Evolutionary conservation across 2,329 filamentous ascomycete species (phyloP).

Genomic region (Cladosporium sp.): DNA sequence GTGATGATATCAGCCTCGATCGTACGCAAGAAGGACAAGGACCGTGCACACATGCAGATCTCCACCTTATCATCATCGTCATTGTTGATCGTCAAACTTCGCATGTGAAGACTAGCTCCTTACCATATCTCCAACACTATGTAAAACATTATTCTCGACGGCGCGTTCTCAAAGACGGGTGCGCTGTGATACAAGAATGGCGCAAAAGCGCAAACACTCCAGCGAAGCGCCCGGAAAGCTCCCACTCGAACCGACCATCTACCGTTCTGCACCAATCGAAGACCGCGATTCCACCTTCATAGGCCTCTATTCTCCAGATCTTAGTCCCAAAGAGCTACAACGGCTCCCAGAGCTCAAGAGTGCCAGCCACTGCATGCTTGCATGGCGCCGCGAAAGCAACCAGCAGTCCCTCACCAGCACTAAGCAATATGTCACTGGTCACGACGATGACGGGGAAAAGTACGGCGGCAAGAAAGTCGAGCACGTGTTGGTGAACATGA

Average conservation of each 20-base stretch:
- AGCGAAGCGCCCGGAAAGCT: conserved; percentile 5
- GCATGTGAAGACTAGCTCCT: not conserved
- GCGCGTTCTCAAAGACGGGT: not conserved
- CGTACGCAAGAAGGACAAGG: not conserved
- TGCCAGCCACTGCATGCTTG: conserved; percentile 54
- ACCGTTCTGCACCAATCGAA: conserved; percentile 47
- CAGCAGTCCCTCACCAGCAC: conserved; percentile 46
- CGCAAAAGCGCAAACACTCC: conserved; percentile 34
- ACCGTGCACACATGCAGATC: not conserved
- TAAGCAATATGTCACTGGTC: conserved; percentile 44
- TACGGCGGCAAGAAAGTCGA: conserved; percentile 52
- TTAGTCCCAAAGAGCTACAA: conserved; percentile 46
- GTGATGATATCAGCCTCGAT: conserved; percentile 3
- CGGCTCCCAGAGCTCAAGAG: conserved; percentile 43
- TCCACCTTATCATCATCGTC: not conserved
- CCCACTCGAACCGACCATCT: conserved; percentile 34
- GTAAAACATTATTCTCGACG: not conserved
- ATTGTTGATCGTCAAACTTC: not conserved
- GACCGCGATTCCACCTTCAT: conserved; percentile 55
- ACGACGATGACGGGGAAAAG: conserved; percentile 57
- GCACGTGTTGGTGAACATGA: conserved; percentile 47
- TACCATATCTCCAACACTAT: not conserved
- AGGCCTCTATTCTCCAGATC: conserved; percentile 50
- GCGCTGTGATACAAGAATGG: conserved; percentile 24
- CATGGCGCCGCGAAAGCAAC: conserved; percentile 50